Base-by-base conservation (phyloP, 768 basidiomycete genomes). In the Lactarius vividus region DNA sequence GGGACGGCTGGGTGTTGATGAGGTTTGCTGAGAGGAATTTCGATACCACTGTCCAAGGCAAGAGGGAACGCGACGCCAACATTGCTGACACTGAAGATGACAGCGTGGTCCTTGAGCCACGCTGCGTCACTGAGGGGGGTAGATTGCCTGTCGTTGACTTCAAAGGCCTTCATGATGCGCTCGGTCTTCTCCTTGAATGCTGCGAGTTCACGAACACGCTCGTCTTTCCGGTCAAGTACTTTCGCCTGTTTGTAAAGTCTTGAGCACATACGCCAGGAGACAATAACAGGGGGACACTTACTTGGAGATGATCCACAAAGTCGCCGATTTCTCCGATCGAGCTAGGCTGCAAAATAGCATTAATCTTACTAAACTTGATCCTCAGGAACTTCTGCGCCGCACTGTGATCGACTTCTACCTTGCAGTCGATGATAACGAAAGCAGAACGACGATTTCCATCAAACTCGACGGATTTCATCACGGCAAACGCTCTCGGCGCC, bases 41-140 rank as follows among this genome's bases (percentile, higher is more conserved):
- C 84, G 9, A 90, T 77, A 31, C 84, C 82, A 67, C 82, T 81
- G 61, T 86, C 83, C 61, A 87, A 80, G 0, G 83, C 83, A 31
- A 98, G 79, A 0, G 96, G 96, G 71, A 98, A 92, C 6, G 94
- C 96, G 3, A 94, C 84, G n/a, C 95, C 95, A 40, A 98, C 81
- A 70, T 89, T 86, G 33, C 80, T 78, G 63, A 90, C 79, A 16
- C 78, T 78, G 26, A 91, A 77, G 28, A 80, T 77, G 69, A 91
- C 78, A 61, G 79, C 78, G 67, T 86, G 83, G 54, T 80, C 75
- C 66, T 83, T 81, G 20, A 91, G 72, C 86, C 86, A 88, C 6
- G 84, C 78, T 0, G 79, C 72, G 33, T 78, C 73, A 31, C 69
- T 63, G 23, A 71, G 61, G 7, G 63, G 26, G 40, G 67, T 76